Base-by-base conservation (phyloP, 1,284 basidiomycete species). In the Malassezia psittaci region DNA sequence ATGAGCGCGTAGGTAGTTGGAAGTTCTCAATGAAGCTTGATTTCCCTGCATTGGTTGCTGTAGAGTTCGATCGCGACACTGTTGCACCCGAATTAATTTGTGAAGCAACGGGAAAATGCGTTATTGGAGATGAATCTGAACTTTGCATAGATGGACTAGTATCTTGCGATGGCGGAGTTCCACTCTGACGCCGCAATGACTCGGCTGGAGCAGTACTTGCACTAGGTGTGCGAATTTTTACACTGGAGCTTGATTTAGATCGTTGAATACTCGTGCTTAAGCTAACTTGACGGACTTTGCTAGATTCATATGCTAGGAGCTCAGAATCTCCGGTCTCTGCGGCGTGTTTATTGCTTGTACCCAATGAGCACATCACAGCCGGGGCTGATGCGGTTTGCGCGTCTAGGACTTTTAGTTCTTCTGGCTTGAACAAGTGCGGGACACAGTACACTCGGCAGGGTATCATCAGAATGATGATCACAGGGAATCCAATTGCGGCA, bases 391-490 rank as follows among this genome's bases (percentile, higher is more conserved):
- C 89, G 0, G 88, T 86, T 0, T 88, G 86, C 6, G 87, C 86
- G 73, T 96, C 93, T 18, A 96, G 79, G 19, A 91, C 83, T 1
- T 79, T 80, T 34, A 98, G 78, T 72, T 96, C 91, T 54, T 86
- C 84, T 1, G 77, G 69, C 0, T 85, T 85, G 75, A 96, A 93
- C 11, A 86, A 83, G 18, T 78, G 78, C 1, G 91, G 90, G 3
- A 96, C 80, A 13, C 89, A 61, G 55, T 80, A 79, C 40, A 83
- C 81, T 43, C 93, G 80, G 6, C 93, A 65, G 0, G 91, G 91
- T n/a, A 96, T 81, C 16, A 96, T 80, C 16, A 88, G 76, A 67
- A 88, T 82, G 68, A 96, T 94, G 61, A 94, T 83, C 39, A 94
- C 80, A 0, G 90, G 90, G 74, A 96, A 96, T 1, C 87, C 89